phyloP scores from a whole-genome alignment of 2,329 filamentous ascomycete species.

The Claviceps sp. region DNA sequence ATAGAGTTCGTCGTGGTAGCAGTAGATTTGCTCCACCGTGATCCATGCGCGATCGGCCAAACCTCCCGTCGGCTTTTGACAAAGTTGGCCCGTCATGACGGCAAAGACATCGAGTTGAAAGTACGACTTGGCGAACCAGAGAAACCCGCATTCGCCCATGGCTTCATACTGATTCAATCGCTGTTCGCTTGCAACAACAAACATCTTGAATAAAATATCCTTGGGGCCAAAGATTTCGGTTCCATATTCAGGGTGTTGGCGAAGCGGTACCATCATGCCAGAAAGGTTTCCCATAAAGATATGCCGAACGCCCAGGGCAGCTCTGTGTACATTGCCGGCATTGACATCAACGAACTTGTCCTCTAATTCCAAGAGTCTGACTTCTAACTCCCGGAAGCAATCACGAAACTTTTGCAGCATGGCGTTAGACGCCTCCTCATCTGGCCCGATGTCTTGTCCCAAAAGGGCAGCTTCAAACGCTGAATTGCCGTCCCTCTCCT shows the following conservation, averaged over 20 bases:
- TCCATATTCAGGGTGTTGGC: slow-evolving; percentile 33
- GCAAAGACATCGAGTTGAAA: slow-evolving; percentile 44
- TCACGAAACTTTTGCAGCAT: slow-evolving; percentile 22
- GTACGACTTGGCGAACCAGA: slow-evolving; percentile 41
- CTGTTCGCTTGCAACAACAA: slow-evolving; percentile 35
- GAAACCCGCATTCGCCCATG: slow-evolving; percentile 31
- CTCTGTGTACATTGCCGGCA: slow-evolving; percentile 38
- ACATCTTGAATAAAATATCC: slow-evolving; percentile 43
- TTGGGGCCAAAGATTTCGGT: slow-evolving; percentile 34
- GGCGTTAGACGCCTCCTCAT: slow-evolving; percentile 11
- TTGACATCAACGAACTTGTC: slow-evolving; percentile 35
- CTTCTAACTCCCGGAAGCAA: slow-evolving; percentile 29
- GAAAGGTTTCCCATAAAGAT: slow-evolving; percentile 36
- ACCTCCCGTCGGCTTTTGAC: slow-evolving; percentile 31
- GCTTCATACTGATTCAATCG: slow-evolving; percentile 30
- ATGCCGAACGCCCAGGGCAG: slow-evolving; percentile 32
- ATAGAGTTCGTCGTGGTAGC: slow-evolving; percentile 35
- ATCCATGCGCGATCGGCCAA: slow-evolving; percentile 42
- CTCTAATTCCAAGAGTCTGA: slow-evolving; percentile 31
- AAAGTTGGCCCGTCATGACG: slow-evolving; percentile 41
- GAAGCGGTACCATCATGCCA: slow-evolving; percentile 32
- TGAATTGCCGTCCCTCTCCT: slow-evolving; percentile 26
- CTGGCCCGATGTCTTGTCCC: slow-evolving; percentile 23
- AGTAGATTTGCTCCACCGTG: slow-evolving; percentile 32
- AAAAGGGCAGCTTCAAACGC: slow-evolving; percentile 37